These are phyloP conservation scores for Russula sp. DNA, from an alignment of 768 basidiomycete species.

Conservation along the genomic window DNA sequence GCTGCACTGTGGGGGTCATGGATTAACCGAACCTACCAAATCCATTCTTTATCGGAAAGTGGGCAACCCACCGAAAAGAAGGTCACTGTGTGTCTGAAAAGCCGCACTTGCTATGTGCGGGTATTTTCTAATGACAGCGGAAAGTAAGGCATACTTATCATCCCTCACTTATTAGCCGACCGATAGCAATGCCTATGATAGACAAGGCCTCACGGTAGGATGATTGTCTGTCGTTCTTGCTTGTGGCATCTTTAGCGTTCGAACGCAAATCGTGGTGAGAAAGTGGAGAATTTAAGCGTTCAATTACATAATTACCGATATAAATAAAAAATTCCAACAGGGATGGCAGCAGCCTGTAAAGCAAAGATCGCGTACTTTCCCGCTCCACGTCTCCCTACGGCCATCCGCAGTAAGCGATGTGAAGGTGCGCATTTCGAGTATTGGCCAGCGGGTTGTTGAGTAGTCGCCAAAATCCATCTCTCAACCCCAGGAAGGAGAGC, in stretches of 20 bases:
- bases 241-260: neutral
- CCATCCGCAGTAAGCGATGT: neutral
- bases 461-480: slow-evolving; percentile 42
- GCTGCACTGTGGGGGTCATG: slow-evolving; percentile 14
- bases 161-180: neutral
- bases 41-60: neutral
- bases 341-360: no score
- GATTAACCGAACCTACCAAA: neutral
- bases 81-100: slow-evolving; percentile 30
- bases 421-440: slow-evolving; percentile 31
- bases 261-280: no score
- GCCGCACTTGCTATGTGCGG: slow-evolving; percentile 18
- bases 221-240: slow-evolving; percentile 7
- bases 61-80: slow-evolving; percentile 20
- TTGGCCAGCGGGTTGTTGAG: slow-evolving; percentile 43
- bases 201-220: slow-evolving; percentile 7
- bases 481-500: slow-evolving; percentile 4
- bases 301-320: slow-evolving; percentile 17
- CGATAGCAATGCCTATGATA: no score
- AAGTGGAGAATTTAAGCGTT: no score
- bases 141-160: slow-evolving; percentile 15
- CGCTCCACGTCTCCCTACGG: neutral
- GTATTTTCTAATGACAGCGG: slow-evolving; percentile 13
- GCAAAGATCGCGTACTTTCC: slow-evolving; percentile 41
- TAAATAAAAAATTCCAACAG: no score